phyloP scores from a whole-genome alignment of 1,284 basidiomycete genomes.

The Taiwanofungus camphoratus region DNA sequence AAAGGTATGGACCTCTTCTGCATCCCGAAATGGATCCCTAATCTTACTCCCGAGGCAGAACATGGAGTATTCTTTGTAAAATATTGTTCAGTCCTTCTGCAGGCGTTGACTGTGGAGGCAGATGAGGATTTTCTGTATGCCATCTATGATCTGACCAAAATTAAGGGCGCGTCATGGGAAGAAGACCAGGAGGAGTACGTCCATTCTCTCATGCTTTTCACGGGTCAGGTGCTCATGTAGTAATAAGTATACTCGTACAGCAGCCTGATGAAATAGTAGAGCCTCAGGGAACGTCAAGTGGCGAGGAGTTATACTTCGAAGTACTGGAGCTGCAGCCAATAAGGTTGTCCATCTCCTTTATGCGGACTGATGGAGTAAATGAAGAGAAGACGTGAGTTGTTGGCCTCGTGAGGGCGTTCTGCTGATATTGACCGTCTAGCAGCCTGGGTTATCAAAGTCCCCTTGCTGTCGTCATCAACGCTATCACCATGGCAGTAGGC shows the following conservation, averaged over 20 bases:
- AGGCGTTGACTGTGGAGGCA: constrained; percentile 92
- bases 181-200: constrained; percentile 70
- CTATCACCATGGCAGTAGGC: constrained; percentile 94
- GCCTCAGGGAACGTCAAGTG: constrained; percentile 58
- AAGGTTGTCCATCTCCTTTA: constrained; percentile 90
- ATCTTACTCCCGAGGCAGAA: constrained; percentile 40
- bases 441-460: constrained; percentile 87
- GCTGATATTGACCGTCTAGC: constrained; percentile 3
- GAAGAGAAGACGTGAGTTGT: constrained; percentile 82
- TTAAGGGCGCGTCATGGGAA: constrained; percentile 89
- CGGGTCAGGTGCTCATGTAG: too few species aligned
- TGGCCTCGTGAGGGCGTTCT: constrained; percentile 1
- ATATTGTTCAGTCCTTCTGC: constrained; percentile 92
- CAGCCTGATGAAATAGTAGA: constrained; percentile 77
- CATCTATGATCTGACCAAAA: constrained; percentile 87
- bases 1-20: constrained; percentile 51
- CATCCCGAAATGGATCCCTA: neutral
- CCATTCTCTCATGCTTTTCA: neutral
- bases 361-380: constrained; percentile 92
- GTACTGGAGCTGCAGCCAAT: constrained; percentile 96
- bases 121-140: constrained; percentile 98
- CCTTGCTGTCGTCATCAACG: constrained; percentile 90
- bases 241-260: constrained; percentile 75
- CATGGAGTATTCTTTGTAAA: constrained; percentile 97
- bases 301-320: constrained; percentile 92